Evolutionary conservation across 768 basidiomycete genomes (phyloP).

Genomic region (Ramaria sp.): DNA sequence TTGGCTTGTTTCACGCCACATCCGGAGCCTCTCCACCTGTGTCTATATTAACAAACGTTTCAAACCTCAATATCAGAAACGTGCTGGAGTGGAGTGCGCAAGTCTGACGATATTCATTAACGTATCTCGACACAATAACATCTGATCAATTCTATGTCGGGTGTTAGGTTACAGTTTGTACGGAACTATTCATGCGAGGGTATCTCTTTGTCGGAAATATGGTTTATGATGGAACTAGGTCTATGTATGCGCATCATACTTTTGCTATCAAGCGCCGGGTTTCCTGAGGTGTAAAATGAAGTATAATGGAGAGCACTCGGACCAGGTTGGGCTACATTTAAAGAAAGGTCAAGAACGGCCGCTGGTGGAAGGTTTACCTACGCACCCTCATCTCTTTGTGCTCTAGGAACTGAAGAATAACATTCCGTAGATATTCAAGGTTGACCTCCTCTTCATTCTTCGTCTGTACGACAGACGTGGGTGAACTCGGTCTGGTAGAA

Average conservation of each 20-base stretch:
- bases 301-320: conserved; percentile 81
- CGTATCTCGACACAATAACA: too few relatives aligned
- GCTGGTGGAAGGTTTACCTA: conserved; percentile 8
- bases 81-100: too few relatives aligned
- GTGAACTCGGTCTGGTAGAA: conserved; percentile 20
- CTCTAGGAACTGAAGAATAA: conserved; percentile 94
- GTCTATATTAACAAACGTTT: too few relatives aligned
- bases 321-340: conserved; percentile 78
- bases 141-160: too few relatives aligned
- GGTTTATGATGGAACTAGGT: neutral
- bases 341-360: conserved; percentile 3
- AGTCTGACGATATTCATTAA: too few relatives aligned
- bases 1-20: too few relatives aligned
- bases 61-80: too few relatives aligned
- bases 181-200: too few relatives aligned
- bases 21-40: too few relatives aligned
- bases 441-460: conserved; percentile 86
- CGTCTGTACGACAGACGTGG: conserved; percentile 14
- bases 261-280: conserved; percentile 82
- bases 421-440: conserved; percentile 90
- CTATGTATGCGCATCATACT: conserved; percentile 29
- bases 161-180: too few relatives aligned
- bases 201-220: too few relatives aligned
- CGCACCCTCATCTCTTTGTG: conserved; percentile 97
- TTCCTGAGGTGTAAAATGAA: conserved; percentile 93